phyloP scores from a whole-genome alignment of 208 protist species.

The Trypanosoma mega region DNA sequence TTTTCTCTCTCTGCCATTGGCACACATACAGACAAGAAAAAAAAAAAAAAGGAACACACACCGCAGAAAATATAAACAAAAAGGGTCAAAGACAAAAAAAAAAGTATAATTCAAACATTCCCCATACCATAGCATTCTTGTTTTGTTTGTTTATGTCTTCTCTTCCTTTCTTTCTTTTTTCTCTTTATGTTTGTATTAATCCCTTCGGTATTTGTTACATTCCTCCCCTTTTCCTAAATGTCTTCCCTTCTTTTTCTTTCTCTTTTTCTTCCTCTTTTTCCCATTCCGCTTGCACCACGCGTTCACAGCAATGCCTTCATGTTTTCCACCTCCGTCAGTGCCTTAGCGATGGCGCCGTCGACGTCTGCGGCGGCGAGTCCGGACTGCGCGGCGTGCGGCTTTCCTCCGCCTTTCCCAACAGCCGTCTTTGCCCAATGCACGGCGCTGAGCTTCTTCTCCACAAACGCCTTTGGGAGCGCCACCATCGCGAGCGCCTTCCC shows the following conservation, averaged over 20 bases:
- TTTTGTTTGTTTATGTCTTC: neutral
- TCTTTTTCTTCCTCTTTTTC: no score
- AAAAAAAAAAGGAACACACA: no score
- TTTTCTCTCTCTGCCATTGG: no score
- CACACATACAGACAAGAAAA: no score
- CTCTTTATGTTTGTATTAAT: neutral
- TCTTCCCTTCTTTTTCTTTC: no score
- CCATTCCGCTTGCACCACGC: no score
- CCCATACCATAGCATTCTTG: neutral
- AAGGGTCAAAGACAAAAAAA: no score
- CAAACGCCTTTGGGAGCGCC: slow-evolving; percentile 55
- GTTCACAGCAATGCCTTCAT: slow-evolving; percentile 52
- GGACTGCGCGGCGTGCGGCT: slow-evolving; percentile 86
- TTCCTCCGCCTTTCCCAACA: slow-evolving; percentile 90
- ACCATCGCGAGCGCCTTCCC: slow-evolving; percentile 76
- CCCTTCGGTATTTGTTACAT: no score
- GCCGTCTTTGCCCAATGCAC: slow-evolving; percentile 81
- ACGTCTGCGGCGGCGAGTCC: slow-evolving; percentile 61
- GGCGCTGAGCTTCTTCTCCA: slow-evolving; percentile 82
- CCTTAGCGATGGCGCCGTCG: slow-evolving; percentile 47
- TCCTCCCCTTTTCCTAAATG: no score
- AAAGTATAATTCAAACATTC: no score
- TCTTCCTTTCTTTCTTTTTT: slow-evolving; percentile 1
- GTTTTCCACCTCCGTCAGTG: slow-evolving; percentile 53
- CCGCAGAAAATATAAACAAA: no score